Base-by-base conservation (phyloP, 2,329 filamentous ascomycete species). In the Microdochium trichocladiopsis region DNA sequence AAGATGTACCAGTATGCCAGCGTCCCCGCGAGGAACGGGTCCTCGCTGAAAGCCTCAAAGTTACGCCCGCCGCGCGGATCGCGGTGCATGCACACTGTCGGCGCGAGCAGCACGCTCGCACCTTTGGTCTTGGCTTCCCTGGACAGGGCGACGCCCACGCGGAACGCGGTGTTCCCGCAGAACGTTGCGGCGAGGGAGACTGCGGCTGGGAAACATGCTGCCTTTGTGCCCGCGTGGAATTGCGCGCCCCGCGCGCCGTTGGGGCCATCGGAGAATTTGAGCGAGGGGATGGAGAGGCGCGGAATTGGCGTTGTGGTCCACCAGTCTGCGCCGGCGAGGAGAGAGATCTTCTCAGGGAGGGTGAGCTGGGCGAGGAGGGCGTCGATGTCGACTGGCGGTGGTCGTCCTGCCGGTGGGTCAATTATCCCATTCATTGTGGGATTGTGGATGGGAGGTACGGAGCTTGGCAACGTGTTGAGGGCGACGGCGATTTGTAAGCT, bases 1-100 rank as follows among this genome's bases (percentile, higher is more conserved):
- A 72, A 67, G 47, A 82, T 67, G 1, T 76, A 78, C 61, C 78
- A 69, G 52, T 69, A 69, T 50, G 78, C 76, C 24, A 72, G 75
- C 56, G 77, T 69, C n/a, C 76, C 78, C 36, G 77, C 2, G 1
- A 87, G 70, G 16, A 87, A 83, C 1, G 84, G 84, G 61, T 88
- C 85, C 2, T 81, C 72, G 1, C 83, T 82, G 60, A 87, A 88
- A 2, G 82, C 83, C 65, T 88, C 85, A 83, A 84, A 88, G 56
- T 84, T 86, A 49, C 85, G 72, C 2, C 85, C 85, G 43, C 80
- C 85, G 43, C 21, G 23, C 11, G 84, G 83, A 23, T 53, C 61
- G 28, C 61, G 56, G 25, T 28, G 43, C 31, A 43, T 54, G 48
- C 49, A 54, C 51, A 55, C 50, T n/a, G 56, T 58, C 9, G 56